phyloP scores from a whole-genome alignment of 805 yeast genomes.

The Wickerhamomyces hampshirensis region DNA sequence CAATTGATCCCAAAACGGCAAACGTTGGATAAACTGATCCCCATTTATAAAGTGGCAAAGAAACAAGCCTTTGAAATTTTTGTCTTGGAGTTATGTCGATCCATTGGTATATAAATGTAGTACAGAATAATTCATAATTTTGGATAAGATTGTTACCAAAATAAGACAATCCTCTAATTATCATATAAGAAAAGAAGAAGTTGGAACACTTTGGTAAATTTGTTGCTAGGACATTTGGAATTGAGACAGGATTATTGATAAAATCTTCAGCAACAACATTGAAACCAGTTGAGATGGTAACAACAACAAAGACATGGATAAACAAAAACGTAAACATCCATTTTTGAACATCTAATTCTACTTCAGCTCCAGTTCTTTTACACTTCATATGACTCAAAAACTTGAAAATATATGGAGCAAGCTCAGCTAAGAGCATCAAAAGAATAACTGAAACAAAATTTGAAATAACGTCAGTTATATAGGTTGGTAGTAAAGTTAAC shows the following conservation, averaged over 20 bases:
- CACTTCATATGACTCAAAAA: constrained; percentile 52
- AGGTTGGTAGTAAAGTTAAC: constrained; percentile 50
- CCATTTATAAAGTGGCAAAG: constrained; percentile 54
- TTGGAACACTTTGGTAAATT: constrained; percentile 84
- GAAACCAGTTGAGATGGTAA: constrained; percentile 78
- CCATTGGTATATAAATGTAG: constrained; percentile 30
- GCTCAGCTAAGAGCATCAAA: constrained; percentile 56
- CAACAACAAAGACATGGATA: constrained; percentile 79
- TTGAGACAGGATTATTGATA: constrained; percentile 64
- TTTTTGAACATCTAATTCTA: constrained; percentile 66
- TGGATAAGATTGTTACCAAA: constrained; percentile 70
- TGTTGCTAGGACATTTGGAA: constrained; percentile 66
- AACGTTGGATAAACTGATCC: constrained; percentile 75
- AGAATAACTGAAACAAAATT: constrained; percentile 65
- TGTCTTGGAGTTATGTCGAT: constrained; percentile 60
- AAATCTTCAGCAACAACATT: constrained; percentile 57
- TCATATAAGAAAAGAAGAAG: constrained; percentile 74
- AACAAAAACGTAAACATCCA: constrained; percentile 78
- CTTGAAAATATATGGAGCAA: constrained; percentile 56
- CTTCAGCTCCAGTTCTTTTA: constrained; percentile 51
- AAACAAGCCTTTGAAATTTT: constrained; percentile 39
- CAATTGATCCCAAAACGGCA: constrained; percentile 74
- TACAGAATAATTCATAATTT: constrained; percentile 43
- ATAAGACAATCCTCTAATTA: constrained; percentile 70
- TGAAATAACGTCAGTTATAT: constrained; percentile 48